Conservation (phyloP, 2,329 filamentous ascomycete genomes). For the Fusarium mexicanum region DNA sequence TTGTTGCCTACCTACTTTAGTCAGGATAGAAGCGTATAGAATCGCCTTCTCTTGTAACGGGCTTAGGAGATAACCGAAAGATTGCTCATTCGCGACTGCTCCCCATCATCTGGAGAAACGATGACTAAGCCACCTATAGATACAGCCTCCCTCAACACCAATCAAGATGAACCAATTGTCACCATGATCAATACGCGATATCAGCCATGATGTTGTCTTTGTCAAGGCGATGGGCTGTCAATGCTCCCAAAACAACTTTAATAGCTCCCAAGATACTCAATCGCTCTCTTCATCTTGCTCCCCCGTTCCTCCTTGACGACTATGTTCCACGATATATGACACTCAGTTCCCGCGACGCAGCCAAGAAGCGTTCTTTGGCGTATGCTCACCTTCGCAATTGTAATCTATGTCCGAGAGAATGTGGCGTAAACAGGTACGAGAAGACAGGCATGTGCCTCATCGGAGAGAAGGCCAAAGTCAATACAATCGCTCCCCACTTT, state of each 20-base stretch:
- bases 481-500: slow-evolving; percentile 86
- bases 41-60: not conserved
- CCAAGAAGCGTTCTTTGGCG: slow-evolving; percentile 77
- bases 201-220: slow-evolving; percentile 28
- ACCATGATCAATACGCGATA: slow-evolving; percentile 19
- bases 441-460: slow-evolving; percentile 82
- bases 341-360: slow-evolving; percentile 72
- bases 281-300: slow-evolving; percentile 61
- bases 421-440: slow-evolving; percentile 83
- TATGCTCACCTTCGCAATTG: slow-evolving; percentile 81
- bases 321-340: slow-evolving; percentile 79
- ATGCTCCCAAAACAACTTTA: not conserved
- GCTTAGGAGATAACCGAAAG: not conserved
- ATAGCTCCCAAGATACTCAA: not conserved
- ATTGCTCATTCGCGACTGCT: not conserved
- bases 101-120: not conserved
- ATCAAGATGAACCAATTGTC: slow-evolving; percentile 38
- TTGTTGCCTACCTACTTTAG: not conserved
- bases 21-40: not conserved
- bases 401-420: slow-evolving; percentile 82
- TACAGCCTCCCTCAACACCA: slow-evolving; percentile 29
- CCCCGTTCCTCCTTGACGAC: slow-evolving; percentile 76
- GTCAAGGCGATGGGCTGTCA: slow-evolving; percentile 4
- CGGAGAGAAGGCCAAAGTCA: slow-evolving; percentile 79
- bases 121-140: slow-evolving; percentile 22